Conservation (phyloP, 495 filamentous ascomycete species). For the Thozetella sp. region DNA sequence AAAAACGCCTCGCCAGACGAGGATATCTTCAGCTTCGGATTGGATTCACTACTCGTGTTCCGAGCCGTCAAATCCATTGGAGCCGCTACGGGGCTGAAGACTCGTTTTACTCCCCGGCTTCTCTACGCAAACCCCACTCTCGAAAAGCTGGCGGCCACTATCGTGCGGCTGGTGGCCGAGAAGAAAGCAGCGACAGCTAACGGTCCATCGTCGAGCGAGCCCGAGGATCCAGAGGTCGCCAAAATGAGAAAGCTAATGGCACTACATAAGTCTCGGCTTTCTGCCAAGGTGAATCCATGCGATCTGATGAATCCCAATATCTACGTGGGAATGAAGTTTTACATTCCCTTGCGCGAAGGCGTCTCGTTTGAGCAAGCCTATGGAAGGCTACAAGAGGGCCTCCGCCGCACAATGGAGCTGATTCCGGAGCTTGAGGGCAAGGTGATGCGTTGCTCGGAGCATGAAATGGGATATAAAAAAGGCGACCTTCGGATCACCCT, state of each 20-base stretch:
- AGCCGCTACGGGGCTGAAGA: slow-evolving; percentile 18
- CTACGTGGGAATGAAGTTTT: slow-evolving; percentile 25
- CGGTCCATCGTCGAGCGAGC: neutral
- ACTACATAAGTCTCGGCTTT: slow-evolving; percentile 17
- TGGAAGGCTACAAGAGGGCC: slow-evolving; percentile 22
- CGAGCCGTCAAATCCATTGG: slow-evolving; percentile 21
- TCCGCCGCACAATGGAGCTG: slow-evolving; percentile 25
- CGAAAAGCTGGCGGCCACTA: slow-evolving; percentile 18
- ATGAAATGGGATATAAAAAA: slow-evolving; percentile 27
- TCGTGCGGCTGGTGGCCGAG: slow-evolving; percentile 13
- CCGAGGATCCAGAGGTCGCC: neutral
- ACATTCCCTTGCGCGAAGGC: slow-evolving; percentile 21
- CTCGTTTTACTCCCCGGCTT: slow-evolving; percentile 23
- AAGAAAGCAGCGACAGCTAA: slow-evolving; percentile 1
- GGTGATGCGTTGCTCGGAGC: slow-evolving; percentile 24
- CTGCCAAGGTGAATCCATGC: slow-evolving; percentile 25
- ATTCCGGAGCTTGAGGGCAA: slow-evolving; percentile 29
- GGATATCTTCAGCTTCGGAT: slow-evolving; percentile 26
- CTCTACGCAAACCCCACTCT: slow-evolving; percentile 28
- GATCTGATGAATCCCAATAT: slow-evolving; percentile 28
- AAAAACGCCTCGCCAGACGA: slow-evolving; percentile 14
- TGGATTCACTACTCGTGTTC: slow-evolving; percentile 29
- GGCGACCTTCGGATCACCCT: slow-evolving; percentile 23
- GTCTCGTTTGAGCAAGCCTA: slow-evolving; percentile 22
- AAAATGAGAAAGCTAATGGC: slow-evolving; percentile 14